phyloP scores from a whole-genome alignment of 257 asterid genomes.

The Solanum pinnatisectum region DNA sequence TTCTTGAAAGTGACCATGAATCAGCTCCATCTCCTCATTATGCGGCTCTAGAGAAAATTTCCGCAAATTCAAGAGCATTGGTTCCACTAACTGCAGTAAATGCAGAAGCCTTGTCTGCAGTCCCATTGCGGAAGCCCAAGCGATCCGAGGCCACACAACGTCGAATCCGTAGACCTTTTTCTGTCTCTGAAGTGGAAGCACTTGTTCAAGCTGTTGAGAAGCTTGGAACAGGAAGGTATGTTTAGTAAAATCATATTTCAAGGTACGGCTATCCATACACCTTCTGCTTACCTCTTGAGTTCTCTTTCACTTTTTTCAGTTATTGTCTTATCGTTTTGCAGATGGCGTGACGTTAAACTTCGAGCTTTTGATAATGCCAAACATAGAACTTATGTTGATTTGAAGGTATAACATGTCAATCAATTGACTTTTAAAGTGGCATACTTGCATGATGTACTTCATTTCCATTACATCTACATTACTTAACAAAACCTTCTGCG shows the following conservation, averaged over 20 bases:
- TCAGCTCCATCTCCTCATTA: conserved; percentile 67
- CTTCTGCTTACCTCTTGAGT: neutral
- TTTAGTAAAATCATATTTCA: neutral
- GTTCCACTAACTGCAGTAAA: conserved; percentile 41
- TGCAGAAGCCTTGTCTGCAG: conserved; percentile 43
- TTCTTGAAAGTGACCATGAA: conserved; percentile 67
- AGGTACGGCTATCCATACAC: neutral
- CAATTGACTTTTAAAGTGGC: neutral
- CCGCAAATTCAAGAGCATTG: conserved; percentile 57
- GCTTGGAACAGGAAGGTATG: conserved; percentile 95
- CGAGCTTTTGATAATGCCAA: conserved; percentile 84
- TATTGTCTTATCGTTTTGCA: conserved; percentile 18
- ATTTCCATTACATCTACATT: neutral
- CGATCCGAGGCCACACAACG: conserved; percentile 80
- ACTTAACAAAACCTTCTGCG: neutral
- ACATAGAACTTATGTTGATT: conserved; percentile 89
- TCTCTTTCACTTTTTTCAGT: neutral
- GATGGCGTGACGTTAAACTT: conserved; percentile 97
- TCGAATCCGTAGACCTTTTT: conserved; percentile 86
- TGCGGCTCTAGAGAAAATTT: conserved; percentile 33
- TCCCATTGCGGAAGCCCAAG: conserved; percentile 73
- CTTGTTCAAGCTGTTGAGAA: conserved; percentile 96
- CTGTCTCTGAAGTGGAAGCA: conserved; percentile 93
- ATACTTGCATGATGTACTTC: neutral
- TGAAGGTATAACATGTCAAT: conserved; percentile 45